Evolutionary conservation across 495 filamentous ascomycete species (phyloP), one percentile per base, ranked within the genome.

Genomic region (Penicillium salamii): DNA sequence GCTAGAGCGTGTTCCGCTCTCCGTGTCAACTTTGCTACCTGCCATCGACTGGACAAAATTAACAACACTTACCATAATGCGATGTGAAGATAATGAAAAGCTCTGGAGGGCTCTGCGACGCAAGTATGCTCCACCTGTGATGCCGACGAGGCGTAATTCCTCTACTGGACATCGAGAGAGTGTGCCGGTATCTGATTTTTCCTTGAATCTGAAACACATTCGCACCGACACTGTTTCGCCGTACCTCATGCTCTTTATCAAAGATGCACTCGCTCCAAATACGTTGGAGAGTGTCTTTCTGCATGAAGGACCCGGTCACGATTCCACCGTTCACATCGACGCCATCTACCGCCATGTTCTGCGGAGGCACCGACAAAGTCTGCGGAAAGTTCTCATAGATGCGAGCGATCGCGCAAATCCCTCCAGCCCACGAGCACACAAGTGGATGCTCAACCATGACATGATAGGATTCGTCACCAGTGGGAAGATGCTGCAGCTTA

Each of bases 191-290:
- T 50, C 37, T 28, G 82, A 89, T 26, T 96, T 90, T 58, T 75
- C 77, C 24, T 68, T 97, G 5, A 83, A 80, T 0, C 69, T 97
- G 37, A 92, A 87, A 63, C 80, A 86, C 52, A 77, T 97, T 11
- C 89, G 95, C 52, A 95, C 88, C 0, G 89, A 96, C 61, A 73
- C 73, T 9, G 87, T 91, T n/a, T 90, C 89, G 0, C 69, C 80
- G 15, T 78, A 84, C 18, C 68, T 97, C n/a, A 81, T 96, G 33
- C 73, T 78, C 7, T 96, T 96, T 58, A 78, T 96, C 42, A 90
- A 86, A 49, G 89, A 95, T 52, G 85, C 90, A 0, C 78, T 96
- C 23, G 87, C 85, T 20, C 92, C 92, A 2, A 88, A 97, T 62
- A 86, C 82, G 2, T 70, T 97, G 8, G 88, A 97, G 66, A 84